A percentile compares a stretch with the other conserved stretches of the same genome.
Conservation (phyloP, 176 grass and related monocot species). For the Oryza brachyantha region DNA sequence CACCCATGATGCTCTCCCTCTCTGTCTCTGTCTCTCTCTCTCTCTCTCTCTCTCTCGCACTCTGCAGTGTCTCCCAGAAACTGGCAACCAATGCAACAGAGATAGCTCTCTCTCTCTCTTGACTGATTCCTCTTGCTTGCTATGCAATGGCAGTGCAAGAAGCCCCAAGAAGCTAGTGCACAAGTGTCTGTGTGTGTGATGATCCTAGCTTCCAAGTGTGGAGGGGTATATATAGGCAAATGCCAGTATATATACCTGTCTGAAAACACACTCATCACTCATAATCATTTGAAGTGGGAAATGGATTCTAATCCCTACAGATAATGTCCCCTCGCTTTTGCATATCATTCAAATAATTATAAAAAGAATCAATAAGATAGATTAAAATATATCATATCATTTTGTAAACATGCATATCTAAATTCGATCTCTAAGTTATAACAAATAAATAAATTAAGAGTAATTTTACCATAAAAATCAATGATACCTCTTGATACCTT, state of each 20-base stretch:
- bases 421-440: too few relatives aligned
- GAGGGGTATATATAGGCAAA: conserved; percentile 28
- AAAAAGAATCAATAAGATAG: too few relatives aligned
- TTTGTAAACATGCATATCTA: too few relatives aligned
- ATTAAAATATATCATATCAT: too few relatives aligned
- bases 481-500: too few relatives aligned
- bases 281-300: too few relatives aligned
- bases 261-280: neutral
- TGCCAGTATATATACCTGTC: neutral
- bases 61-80: too few relatives aligned
- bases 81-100: neutral
- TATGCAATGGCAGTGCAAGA: neutral
- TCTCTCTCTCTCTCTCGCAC: neutral
- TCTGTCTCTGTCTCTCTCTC: neutral
- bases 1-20: conserved; percentile 17
- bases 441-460: too few relatives aligned
- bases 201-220: conserved; percentile 15
- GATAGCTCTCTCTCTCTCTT: neutral
- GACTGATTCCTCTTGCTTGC: neutral
- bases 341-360: too few relatives aligned
- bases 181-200: neutral
- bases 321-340: too few relatives aligned
- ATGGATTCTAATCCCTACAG: too few relatives aligned
- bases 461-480: too few relatives aligned
- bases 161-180: neutral